Evolutionary conservation across 371 early-diverging fungal genomes (phyloP), one percentile per base, ranked within the genome.

Genomic region (Apophysomyces ossiformis): DNA sequence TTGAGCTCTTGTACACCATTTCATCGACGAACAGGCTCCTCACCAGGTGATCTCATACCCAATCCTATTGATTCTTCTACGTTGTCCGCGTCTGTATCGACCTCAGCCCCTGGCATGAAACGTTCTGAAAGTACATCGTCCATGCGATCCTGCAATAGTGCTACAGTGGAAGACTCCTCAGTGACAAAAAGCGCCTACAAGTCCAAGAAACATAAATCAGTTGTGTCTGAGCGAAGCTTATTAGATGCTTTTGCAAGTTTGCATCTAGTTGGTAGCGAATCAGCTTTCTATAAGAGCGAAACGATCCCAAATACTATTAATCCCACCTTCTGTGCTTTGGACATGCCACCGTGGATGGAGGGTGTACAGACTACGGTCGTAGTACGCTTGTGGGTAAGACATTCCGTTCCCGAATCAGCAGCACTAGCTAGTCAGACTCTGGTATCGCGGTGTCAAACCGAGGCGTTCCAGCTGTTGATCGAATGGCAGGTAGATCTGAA

Each of bases 401-500:
- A 75, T 61, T 69, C 80, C 4, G 67, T 75, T 36, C 82, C 82
- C 0, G 83, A 84, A 26, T 78, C 79, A 0, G 77, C 77, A 15
- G 64, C 64, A 4, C 35, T 67, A 9, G 65, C 66, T 62, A 43
- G 61, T 13, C 38, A 41, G 69, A 18, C n/a, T 58, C 71, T 57
- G 63, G 16, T 69, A 66, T 44, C 61, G 63, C 9, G 61, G 56
- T 54, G 61, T 15, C 43, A 56, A 16, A 46, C 70, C 2, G 68
- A 71, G n/a, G 71, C 68, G 16, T 81, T 69, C 46, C 74, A 63
- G n/a, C 57, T 77, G 3, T 59, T 87, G 37, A 46, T 85, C 7
- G 84, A 87, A 54, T 87, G 87, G 87, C 73, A 76, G 11, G 61
- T 84, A 5, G 84, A 84, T 38, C 69, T 87, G 57, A 81, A 83